These are phyloP conservation scores for Ceratocystis cubensis DNA, from an alignment of 2,329 filamentous ascomycete genomes.

Conservation along the genomic window DNA sequence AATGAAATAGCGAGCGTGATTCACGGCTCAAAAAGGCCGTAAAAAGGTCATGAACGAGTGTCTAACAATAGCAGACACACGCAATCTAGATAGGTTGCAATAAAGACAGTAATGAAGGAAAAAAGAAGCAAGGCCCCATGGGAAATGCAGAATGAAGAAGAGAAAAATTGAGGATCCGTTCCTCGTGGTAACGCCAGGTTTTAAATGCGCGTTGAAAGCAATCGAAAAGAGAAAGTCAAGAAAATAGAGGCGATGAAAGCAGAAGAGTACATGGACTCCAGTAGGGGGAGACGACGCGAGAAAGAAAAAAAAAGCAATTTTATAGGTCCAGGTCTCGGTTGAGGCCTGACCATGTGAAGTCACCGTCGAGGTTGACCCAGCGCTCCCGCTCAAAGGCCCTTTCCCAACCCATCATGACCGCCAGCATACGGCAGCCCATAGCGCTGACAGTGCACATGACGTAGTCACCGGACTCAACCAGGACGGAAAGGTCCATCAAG, in stretches of 20 bases:
- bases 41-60: background rate
- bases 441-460: conserved; percentile 68
- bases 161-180: background rate
- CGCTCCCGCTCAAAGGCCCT: conserved; percentile 43
- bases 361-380: conserved; percentile 73
- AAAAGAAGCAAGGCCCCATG: background rate
- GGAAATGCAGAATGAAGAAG: background rate
- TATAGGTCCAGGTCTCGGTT: conserved; percentile 25
- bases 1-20: background rate
- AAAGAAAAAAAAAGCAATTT: background rate
- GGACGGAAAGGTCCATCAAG: conserved; percentile 64
- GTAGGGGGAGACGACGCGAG: background rate
- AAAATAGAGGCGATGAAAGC: background rate
- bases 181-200: background rate
- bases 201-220: background rate
- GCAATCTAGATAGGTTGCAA: conserved; percentile 8
- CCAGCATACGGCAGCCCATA: conserved; percentile 59
- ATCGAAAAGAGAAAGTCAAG: no score
- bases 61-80: background rate
- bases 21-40: background rate
- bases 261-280: no score
- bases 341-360: conserved; percentile 47
- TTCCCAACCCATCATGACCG: conserved; percentile 81
- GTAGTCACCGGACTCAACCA: conserved; percentile 54
- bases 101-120: background rate